A percentile compares a stretch with the other conserved stretches of the same genome.
Conservation (phyloP, 768 basidiomycete genomes). For the Collybia mongolica region DNA sequence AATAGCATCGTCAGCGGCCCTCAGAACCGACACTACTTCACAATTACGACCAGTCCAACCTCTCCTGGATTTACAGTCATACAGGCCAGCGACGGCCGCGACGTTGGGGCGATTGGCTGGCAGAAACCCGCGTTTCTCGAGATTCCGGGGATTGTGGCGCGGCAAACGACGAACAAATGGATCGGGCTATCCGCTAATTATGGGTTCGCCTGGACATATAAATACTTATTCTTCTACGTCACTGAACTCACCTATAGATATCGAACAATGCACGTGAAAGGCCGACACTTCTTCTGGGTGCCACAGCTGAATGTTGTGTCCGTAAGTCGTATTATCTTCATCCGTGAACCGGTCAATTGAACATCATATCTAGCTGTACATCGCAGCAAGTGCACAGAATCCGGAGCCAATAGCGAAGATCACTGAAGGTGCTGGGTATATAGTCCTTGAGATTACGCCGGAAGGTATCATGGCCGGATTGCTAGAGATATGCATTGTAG, state of each 20-base stretch:
- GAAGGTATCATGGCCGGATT: no score
- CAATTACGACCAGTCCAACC: constrained; percentile 32
- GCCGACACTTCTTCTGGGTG: constrained; percentile 1
- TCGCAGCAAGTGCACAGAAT: no score
- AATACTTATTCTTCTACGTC: background rate
- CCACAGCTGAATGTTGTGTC: background rate
- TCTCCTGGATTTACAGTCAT: constrained; percentile 33
- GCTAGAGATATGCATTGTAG: no score
- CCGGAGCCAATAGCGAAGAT: no score
- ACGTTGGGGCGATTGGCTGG: constrained; percentile 41
- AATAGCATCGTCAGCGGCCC: constrained; percentile 40
- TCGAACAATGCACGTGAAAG: background rate
- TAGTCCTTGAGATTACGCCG: no score
- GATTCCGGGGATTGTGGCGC: constrained; percentile 26
- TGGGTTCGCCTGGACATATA: constrained; percentile 21
- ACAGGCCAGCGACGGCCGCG: constrained; percentile 33
- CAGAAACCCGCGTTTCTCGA: constrained; percentile 31
- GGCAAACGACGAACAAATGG: constrained; percentile 38
- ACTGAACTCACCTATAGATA: background rate
- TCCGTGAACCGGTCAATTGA: no score
- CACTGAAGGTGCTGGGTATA: no score
- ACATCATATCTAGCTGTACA: no score
- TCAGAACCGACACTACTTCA: constrained; percentile 34
- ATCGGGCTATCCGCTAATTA: constrained; percentile 34
- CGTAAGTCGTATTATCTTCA: constrained; percentile 14